Base-by-base conservation (phyloP, 2,329 filamentous ascomycete genomes). In the Xylariaceae sp. region DNA sequence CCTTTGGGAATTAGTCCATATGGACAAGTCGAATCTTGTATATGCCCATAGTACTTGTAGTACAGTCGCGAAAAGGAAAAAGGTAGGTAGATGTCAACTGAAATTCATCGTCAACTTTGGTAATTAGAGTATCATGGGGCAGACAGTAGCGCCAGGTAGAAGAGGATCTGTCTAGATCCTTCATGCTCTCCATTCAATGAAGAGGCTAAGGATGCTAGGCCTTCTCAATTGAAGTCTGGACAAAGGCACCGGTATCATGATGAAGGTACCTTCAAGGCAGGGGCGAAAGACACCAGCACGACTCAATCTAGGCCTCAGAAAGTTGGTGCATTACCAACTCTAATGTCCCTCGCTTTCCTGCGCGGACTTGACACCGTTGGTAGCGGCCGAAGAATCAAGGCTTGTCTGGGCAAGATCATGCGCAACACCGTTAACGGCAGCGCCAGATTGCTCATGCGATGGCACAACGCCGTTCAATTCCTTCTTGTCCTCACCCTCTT, bases 311-410 rank as follows among this genome's bases (percentile, higher is more conserved):
- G n/a, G 50, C 50, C 13, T 49, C 45, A 51, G 30, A 39, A 51
- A 37, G 37, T 17, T 30, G 8, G 37, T 45, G 39, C 15, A 39
- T 30, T 47, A 45, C 51, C 37, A n/a, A 10, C 23, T 48, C 55
- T 55, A 52, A 23, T 55, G 51, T 44, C 55, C 57, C 49, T 60
- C 55, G 10, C 35, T 60, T 35, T 39, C 50, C 55, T 58, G 57
- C 17, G 45, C 41, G 7, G 39, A 2, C n/a, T 8, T n/a, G 35
- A 56, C 55, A 9, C 62, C 62, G 30, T 64, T 64, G 4, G 50
- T 54, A 37, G 23, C 7, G 23, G 56, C 59, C 5, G 53, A 57
- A 37, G 13, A 18, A 23, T 51, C 56, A 13, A 51, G 11, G 18
- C 30, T 47, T 34, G 23, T 44, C 34, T 56, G 55, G 2, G 39